These are phyloP conservation scores for Aspergillus homomorphus DNA, from an alignment of 495 filamentous ascomycete species.

Conservation along the genomic window DNA sequence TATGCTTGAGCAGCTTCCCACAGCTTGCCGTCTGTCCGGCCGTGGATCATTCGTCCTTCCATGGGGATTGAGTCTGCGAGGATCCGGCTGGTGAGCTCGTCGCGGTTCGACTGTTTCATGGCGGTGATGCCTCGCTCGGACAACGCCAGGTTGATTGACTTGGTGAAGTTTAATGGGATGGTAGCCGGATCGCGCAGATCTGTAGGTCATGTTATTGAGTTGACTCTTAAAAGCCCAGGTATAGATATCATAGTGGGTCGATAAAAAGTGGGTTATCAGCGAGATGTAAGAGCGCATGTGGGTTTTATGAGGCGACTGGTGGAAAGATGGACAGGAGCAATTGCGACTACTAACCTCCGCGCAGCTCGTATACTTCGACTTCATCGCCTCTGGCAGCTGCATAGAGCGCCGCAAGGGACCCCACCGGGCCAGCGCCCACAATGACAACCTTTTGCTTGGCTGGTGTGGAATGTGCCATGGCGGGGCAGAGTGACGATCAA, in stretches of 20 bases:
- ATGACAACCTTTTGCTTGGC: conserved; percentile 69
- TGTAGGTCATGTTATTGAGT: conserved; percentile 28
- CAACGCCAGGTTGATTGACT: conserved; percentile 93
- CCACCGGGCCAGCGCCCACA: conserved; percentile 89
- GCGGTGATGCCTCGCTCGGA: conserved; percentile 94
- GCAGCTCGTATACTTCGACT: conserved; percentile 92
- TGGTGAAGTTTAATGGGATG: conserved; percentile 89
- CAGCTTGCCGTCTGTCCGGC: conserved; percentile 60
- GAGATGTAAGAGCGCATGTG: neutral
- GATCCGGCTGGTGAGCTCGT: conserved; percentile 68
- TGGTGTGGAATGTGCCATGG: conserved; percentile 12
- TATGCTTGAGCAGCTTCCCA: conserved; percentile 82
- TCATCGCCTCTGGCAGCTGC: conserved; percentile 80
- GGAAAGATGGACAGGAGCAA: conserved; percentile 1
- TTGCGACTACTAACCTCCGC: conserved; percentile 65
- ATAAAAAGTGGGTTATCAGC: neutral
- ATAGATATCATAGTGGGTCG: neutral
- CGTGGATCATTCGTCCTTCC: conserved; percentile 97
- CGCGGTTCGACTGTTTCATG: conserved; percentile 61
- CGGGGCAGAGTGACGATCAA: neutral
- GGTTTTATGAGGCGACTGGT: neutral
- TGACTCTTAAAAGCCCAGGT: neutral
- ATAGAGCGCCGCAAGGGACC: conserved; percentile 87
- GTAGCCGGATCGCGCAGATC: conserved; percentile 84
- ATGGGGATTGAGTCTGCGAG: conserved; percentile 81